A percentile compares a stretch with the other conserved stretches of the same genome.
phyloP scores from a whole-genome alignment of 345 rosid genomes.

The Litchi chinensis region DNA sequence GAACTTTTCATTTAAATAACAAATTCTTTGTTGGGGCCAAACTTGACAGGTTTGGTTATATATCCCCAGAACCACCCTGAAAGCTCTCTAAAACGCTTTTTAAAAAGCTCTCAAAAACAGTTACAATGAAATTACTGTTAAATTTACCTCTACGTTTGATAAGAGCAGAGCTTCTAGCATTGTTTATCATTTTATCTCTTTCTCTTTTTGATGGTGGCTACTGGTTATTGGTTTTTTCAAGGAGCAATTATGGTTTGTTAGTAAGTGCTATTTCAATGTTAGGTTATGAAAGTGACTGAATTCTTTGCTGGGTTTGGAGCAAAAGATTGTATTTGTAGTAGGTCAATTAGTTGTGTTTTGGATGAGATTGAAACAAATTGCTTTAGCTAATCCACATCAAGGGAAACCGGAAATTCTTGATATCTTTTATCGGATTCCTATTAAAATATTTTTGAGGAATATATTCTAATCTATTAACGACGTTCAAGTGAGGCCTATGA shows the following conservation, averaged over 20 bases:
- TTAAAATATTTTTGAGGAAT: background rate
- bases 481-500: background rate
- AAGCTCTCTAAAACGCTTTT: background rate
- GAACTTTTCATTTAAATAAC: background rate
- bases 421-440: background rate
- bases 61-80: background rate
- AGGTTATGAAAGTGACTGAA: background rate
- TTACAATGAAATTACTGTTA: background rate
- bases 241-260: background rate
- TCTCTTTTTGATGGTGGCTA: slow-evolving; percentile 6
- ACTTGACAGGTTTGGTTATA: background rate
- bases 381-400: background rate
- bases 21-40: background rate
- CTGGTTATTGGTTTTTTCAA: background rate
- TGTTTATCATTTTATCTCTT: slow-evolving; percentile 5
- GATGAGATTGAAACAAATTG: background rate
- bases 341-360: background rate
- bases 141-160: background rate
- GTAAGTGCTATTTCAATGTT: background rate
- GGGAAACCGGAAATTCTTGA: background rate
- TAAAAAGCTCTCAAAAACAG: background rate
- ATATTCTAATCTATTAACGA: background rate
- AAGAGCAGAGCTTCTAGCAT: background rate
- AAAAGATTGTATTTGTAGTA: background rate
- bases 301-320: background rate